A percentile compares a stretch with the other conserved stretches of the same genome.
These are phyloP conservation scores for Mortierella sp. DNA, from an alignment of 371 early-diverging fungal species.

Conservation along the genomic window DNA sequence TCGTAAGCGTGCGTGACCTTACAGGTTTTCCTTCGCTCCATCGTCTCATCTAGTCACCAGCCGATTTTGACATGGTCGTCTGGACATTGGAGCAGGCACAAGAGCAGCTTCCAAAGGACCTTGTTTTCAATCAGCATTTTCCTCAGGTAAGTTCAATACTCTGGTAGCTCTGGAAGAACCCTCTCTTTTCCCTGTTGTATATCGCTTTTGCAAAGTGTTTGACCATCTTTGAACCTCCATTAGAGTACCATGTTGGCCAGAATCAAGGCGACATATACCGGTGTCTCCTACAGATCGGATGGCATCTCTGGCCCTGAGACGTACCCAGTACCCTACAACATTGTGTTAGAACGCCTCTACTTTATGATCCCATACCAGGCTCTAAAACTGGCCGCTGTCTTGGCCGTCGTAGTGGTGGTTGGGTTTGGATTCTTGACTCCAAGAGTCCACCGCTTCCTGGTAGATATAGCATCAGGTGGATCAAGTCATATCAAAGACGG, in stretches of 20 bases:
- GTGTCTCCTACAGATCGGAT: conserved; percentile 30
- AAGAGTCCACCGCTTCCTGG: conserved; percentile 8
- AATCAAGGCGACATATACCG: conserved; percentile 46
- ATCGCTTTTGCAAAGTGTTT: too few relatives aligned
- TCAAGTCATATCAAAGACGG: not conserved
- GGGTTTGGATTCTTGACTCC: conserved; percentile 31
- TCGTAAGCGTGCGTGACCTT: too few relatives aligned
- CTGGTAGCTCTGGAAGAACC: too few relatives aligned
- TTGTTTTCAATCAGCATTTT: conserved; percentile 21
- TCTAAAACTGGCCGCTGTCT: conserved; percentile 35
- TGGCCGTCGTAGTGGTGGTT: conserved; percentile 12
- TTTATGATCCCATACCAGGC: conserved; percentile 48
- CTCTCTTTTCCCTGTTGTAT: too few relatives aligned
- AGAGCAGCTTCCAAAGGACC: conserved; percentile 7
- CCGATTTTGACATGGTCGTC: conserved; percentile 41
- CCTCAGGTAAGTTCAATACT: conserved; percentile 15
- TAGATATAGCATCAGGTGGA: conserved; percentile 5
- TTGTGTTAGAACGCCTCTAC: conserved; percentile 43
- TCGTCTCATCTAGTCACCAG: conserved; percentile 46
- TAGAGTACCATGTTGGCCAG: conserved; percentile 42
- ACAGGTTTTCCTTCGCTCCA: too few relatives aligned
- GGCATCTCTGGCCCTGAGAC: conserved; percentile 22
- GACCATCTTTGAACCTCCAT: not conserved
- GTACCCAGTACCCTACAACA: conserved; percentile 28
- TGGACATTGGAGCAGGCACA: conserved; percentile 43